These are phyloP conservation scores for Fusarium sp. DNA, from an alignment of 2,329 filamentous ascomycete genomes.

Conservation along the genomic window DNA sequence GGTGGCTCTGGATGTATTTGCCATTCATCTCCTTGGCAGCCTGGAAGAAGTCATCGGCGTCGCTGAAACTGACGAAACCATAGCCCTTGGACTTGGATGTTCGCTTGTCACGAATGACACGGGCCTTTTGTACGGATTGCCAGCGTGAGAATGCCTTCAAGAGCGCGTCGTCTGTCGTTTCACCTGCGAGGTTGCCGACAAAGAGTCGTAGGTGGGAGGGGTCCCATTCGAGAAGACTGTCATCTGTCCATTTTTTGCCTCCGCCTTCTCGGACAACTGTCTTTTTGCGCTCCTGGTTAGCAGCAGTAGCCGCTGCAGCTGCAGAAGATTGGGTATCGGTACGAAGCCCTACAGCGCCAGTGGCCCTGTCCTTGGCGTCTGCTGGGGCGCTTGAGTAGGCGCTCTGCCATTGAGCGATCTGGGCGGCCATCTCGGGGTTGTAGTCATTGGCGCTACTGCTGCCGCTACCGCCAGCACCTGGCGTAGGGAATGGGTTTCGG, in stretches of 20 bases:
- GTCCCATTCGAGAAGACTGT: slow-evolving; percentile 92
- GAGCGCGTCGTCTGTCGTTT: slow-evolving; percentile 95
- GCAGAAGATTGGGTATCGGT: slow-evolving; percentile 55
- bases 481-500: slow-evolving; percentile 81
- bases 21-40: slow-evolving; percentile 98
- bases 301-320: slow-evolving; percentile 13
- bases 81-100: slow-evolving; percentile 97
- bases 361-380: slow-evolving; percentile 49
- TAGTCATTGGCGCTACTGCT: slow-evolving; percentile 54
- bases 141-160: slow-evolving; percentile 94
- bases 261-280: slow-evolving; percentile 91
- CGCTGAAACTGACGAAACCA: slow-evolving; percentile 94
- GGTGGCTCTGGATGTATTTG: slow-evolving; percentile 98
- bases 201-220: slow-evolving; percentile 94
- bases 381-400: slow-evolving; percentile 76
- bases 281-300: slow-evolving; percentile 72
- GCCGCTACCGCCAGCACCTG: slow-evolving; percentile 53
- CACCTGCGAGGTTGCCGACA: slow-evolving; percentile 94
- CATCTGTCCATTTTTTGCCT: slow-evolving; percentile 92
- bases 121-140: slow-evolving; percentile 88
- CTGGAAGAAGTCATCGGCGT: slow-evolving; percentile 95
- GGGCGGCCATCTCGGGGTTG: slow-evolving; percentile 86
- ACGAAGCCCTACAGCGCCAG: slow-evolving; percentile 47
- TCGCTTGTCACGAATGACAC: slow-evolving; percentile 93
- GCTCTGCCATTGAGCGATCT: slow-evolving; percentile 95